Evolutionary conservation across 2,329 filamentous ascomycete genomes (phyloP).

Genomic region (Alternaria sp.): DNA sequence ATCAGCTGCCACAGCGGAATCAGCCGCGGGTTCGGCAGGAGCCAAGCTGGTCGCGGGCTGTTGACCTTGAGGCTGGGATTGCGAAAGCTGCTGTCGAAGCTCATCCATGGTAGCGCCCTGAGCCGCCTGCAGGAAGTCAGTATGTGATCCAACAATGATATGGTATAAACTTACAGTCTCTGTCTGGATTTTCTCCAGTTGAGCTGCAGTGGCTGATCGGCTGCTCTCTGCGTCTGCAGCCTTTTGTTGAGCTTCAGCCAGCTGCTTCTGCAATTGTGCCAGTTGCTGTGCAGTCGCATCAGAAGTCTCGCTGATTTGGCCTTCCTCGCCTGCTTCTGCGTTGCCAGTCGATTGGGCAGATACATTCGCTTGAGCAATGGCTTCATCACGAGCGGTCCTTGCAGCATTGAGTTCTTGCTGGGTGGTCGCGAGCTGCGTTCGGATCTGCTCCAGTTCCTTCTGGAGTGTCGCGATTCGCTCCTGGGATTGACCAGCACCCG

Average conservation of each 20-base stretch:
- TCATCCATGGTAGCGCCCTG: constrained; percentile 52
- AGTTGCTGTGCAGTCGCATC: constrained; percentile 43
- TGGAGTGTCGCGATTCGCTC: constrained; percentile 71
- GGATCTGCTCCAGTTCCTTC: constrained; percentile 32
- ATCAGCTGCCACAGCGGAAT: constrained; percentile 25
- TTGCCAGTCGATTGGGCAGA: constrained; percentile 51
- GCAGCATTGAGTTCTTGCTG: constrained; percentile 64
- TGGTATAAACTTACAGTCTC: constrained; percentile 57
- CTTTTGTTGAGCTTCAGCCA: constrained; percentile 44
- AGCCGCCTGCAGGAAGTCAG: constrained; percentile 45
- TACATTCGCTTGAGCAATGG: constrained; percentile 57
- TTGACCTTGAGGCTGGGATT: constrained; percentile 34
- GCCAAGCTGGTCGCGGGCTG: constrained; percentile 20
- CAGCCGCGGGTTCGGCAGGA: constrained; percentile 10
- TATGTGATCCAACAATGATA: background rate
- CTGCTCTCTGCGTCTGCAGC: constrained; percentile 44
- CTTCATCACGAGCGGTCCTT: constrained; percentile 71
- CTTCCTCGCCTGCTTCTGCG: constrained; percentile 56
- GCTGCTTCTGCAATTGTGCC: constrained; percentile 47
- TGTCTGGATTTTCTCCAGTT: constrained; percentile 68
- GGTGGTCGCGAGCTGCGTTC: constrained; percentile 29
- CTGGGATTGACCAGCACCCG: constrained; percentile 26
- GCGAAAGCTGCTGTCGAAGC: constrained; percentile 44
- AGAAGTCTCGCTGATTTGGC: constrained; percentile 52
- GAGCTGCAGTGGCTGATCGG: constrained; percentile 50